These are phyloP conservation scores for Pterula multifida DNA, from an alignment of 1,284 basidiomycete species.

Conservation along the genomic window DNA sequence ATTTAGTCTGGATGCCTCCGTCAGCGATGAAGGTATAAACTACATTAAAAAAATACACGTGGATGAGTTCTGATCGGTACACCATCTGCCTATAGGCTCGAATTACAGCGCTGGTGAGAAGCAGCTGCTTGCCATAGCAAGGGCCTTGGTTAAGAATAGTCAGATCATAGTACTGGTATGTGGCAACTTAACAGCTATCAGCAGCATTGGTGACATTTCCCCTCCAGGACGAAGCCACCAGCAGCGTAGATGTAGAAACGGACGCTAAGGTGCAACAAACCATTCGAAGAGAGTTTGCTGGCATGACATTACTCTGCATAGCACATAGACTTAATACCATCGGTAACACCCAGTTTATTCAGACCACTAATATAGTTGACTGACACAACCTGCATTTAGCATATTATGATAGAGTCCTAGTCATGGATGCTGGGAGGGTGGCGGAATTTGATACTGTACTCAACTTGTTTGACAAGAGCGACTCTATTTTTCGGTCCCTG, in stretches of 20 bases:
- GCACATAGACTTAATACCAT: slow-evolving; percentile 74
- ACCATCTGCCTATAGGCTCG: slow-evolving; percentile 28
- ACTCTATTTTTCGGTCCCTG: slow-evolving; percentile 67
- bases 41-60: not conserved
- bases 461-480: slow-evolving; percentile 53
- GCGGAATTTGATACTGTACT: slow-evolving; percentile 74
- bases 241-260: slow-evolving; percentile 76
- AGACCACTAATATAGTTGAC: not conserved
- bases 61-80: not conserved
- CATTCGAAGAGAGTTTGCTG: slow-evolving; percentile 59
- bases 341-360: slow-evolving; percentile 23
- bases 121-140: slow-evolving; percentile 62
- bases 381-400: slow-evolving; percentile 22
- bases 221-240: slow-evolving; percentile 61
- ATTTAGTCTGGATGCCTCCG: slow-evolving; percentile 53
- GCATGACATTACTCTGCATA: slow-evolving; percentile 57
- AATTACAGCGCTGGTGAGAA: slow-evolving; percentile 75
- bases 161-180: slow-evolving; percentile 54
- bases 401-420: slow-evolving; percentile 66
- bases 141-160: slow-evolving; percentile 62
- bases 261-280: slow-evolving; percentile 68
- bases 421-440: slow-evolving; percentile 59
- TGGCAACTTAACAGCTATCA: slow-evolving; percentile 7
- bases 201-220: slow-evolving; percentile 2
- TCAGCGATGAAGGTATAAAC: slow-evolving; percentile 47